phyloP scores from a whole-genome alignment of 768 basidiomycete species.

The Cyclocybe aegerita region DNA sequence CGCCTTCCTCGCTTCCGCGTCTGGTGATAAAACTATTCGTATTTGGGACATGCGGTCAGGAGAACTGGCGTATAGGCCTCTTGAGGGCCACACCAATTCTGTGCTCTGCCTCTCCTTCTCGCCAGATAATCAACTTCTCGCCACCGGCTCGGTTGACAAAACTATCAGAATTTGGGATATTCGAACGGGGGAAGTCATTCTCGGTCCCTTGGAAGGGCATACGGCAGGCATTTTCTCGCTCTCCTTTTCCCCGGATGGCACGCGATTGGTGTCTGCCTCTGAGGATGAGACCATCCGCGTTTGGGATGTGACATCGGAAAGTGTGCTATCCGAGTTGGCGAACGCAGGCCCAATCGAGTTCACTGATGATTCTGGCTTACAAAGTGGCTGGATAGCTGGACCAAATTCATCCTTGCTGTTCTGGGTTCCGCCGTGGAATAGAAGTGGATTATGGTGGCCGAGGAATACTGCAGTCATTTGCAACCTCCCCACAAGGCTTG shows the following conservation, averaged over 20 bases:
- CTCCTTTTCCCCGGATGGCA: conserved; percentile 18
- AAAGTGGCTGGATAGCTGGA: no score
- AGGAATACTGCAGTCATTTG: conserved; percentile 13
- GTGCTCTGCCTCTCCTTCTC: not conserved
- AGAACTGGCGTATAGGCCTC: not conserved
- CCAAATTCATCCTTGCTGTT: conserved; percentile 7
- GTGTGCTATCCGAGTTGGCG: not conserved
- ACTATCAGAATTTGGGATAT: conserved; percentile 19
- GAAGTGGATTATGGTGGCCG: conserved; percentile 14
- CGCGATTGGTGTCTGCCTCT: conserved; percentile 12
- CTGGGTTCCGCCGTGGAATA: conserved; percentile 17
- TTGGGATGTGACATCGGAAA: conserved; percentile 13
- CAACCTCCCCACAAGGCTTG: conserved; percentile 7
- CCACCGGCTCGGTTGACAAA: conserved; percentile 10
- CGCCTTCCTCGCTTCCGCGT: conserved; percentile 14
- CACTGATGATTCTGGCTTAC: not conserved
- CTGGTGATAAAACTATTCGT: conserved; percentile 13
- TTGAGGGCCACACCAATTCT: not conserved
- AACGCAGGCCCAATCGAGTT: not conserved
- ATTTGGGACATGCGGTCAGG: conserved; percentile 10
- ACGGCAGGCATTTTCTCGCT: conserved; percentile 11
- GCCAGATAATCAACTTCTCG: not conserved
- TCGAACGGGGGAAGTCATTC: conserved; percentile 7
- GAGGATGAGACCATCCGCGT: conserved; percentile 19
- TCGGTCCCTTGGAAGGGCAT: conserved; percentile 18